Evolutionary conservation across 345 rosid genomes (phyloP), one percentile per base, ranked within the genome.

Genomic region (Crucihimalaya himalaica): DNA sequence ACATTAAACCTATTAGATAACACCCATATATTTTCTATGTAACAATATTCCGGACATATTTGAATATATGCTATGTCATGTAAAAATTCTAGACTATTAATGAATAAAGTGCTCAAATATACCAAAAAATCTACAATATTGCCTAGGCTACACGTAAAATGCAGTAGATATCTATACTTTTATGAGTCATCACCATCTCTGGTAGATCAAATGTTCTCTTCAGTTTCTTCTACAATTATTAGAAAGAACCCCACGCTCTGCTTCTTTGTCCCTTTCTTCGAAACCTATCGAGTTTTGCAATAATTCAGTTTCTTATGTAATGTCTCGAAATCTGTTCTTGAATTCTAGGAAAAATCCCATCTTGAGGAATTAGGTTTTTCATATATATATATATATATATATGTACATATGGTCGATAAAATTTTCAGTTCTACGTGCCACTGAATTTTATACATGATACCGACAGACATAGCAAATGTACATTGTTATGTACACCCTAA

Each of bases 211-310:
- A 37, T 35, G 39, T 74, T 59, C 46, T 40, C 63, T 47, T 67
- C 55, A 67, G 79, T 67, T 75, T 52, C 73, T 67, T 67, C 73
- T 40, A 67, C 46, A 70, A 63, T 70, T 3, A 70, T 76, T 70
- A 76, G 66, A 70, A 69, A 65, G 21, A 64, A 29, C 72, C 70
- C 66, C 76, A 77, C 75, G 71, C 67, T 77, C 59, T 77, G 72
- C 55, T 20, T 56, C 72, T 32, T 64, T 77, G 80, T 77, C 80
- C 55, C 72, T 70, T 64, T 77, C 37, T 47, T 28, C 46, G 31
- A 39, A 54, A 47, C 59, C 60, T 43, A 43, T 61, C 29, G 37
- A 63, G 16, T 70, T 62, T 54, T 45, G 15, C 40, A 62, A n/a
- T 53, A n/a, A n/a, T n/a, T 27, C 51, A 63, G 61, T 45, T 68